Evolutionary conservation across 2,329 filamentous ascomycete species (phyloP), one percentile per base, ranked within the genome.

Genomic region (Claviceps pusilla): DNA sequence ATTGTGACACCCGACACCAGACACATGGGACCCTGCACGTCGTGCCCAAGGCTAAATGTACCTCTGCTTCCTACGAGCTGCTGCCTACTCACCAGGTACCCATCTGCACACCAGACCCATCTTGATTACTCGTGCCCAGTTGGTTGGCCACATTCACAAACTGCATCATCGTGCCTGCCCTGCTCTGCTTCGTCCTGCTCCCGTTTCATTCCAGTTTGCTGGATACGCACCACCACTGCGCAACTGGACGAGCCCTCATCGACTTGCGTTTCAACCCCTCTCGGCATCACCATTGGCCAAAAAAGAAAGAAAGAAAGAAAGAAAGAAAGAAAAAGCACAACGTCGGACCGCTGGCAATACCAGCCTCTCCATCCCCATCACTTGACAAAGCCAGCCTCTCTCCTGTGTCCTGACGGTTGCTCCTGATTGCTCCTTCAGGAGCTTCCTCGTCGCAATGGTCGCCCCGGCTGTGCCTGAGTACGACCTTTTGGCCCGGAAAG

Each of bases 391-490:
- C 43, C 33, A 31, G 35, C 45, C 11, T 53, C 46, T 42, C 24
- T 41, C 45, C 51, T 53, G 45, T 6, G 45, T 31, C 45, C 24
- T 47, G 45, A 47, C 24, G 45, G 31, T 28, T 29, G 45, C 45
- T 31, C 24, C 37, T 35, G 51, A 48, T 39, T 41, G 54, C 54
- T 55, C 46, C 46, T 31, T 9, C 29, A 55, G 53, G 53, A 55
- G 55, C 53, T 55, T 57, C 50, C 57, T 59, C 60, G 60, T 61
- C 73, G 72, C 71, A 64, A 87, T 87, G 83, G 78, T 86, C 68
- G 79, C 81, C 72, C 85, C 85, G 68, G 83, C 84, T 66, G 82
- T 88, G 59, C 84, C 84, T 62, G 85, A 88, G 84, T 88, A 75
- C 64, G 82, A 51, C 50, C 33, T 54, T 7, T 19, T 19, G 35